Conservation (phyloP, 176 grass and related monocot genomes). For the Hordeum marinum region DNA sequence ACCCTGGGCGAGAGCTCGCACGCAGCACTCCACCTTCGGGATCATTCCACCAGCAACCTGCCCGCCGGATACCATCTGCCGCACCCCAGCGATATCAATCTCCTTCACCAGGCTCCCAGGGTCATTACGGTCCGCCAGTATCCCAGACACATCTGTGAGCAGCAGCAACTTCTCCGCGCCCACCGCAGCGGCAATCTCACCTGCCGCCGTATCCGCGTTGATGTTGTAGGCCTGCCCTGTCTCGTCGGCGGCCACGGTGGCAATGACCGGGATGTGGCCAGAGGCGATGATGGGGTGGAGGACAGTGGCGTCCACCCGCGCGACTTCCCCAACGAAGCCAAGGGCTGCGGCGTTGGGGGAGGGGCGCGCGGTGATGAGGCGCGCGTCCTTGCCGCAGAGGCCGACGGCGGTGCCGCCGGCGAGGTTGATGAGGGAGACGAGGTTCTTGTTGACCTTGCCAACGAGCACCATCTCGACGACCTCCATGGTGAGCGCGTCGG, state of each 20-base stretch:
- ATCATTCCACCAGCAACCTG: slow-evolving; percentile 82
- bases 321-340: slow-evolving; percentile 50
- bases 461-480: slow-evolving; percentile 77
- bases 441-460: slow-evolving; percentile 67
- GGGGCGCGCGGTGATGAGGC: slow-evolving; percentile 61
- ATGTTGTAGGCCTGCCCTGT: slow-evolving; percentile 59
- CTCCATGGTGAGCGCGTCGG: slow-evolving; percentile 61
- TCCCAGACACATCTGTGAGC: slow-evolving; percentile 62
- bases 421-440: slow-evolving; percentile 60
- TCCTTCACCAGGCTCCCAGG: slow-evolving; percentile 61
- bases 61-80: slow-evolving; percentile 51
- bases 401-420: slow-evolving; percentile 38
- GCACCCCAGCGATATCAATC: slow-evolving; percentile 48
- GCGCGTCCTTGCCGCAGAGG: slow-evolving; percentile 68
- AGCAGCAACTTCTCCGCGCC: slow-evolving; percentile 66
- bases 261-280: slow-evolving; percentile 69
- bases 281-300: slow-evolving; percentile 44
- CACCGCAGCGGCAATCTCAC: slow-evolving; percentile 55
- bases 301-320: slow-evolving; percentile 43
- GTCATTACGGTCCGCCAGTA: slow-evolving; percentile 55
- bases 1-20: slow-evolving; percentile 56
- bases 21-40: slow-evolving; percentile 66
- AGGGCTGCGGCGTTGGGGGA: slow-evolving; percentile 43
- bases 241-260: slow-evolving; percentile 63
- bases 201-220: slow-evolving; percentile 55